These are phyloP conservation scores for Alternaria brassicicola DNA, from an alignment of 2,329 filamentous ascomycete species.

Conservation along the genomic window DNA sequence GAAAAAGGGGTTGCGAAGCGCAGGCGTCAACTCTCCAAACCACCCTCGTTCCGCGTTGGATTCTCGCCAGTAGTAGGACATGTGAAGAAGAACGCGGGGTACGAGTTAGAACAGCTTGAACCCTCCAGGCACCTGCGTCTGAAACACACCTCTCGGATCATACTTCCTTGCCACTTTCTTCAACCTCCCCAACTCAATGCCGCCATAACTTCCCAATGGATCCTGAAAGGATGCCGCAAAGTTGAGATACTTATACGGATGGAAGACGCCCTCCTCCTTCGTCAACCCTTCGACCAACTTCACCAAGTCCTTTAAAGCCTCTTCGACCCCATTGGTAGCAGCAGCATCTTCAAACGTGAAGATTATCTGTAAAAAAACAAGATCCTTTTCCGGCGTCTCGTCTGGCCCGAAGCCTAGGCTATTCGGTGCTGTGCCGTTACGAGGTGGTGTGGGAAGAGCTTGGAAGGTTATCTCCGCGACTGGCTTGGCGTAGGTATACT, in stretches of 20 bases:
- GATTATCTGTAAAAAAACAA: slow-evolving; percentile 29
- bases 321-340: slow-evolving; percentile 21
- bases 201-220: slow-evolving; percentile 32
- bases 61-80: background rate
- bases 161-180: slow-evolving; percentile 25
- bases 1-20: background rate
- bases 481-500: slow-evolving; percentile 21
- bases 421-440: slow-evolving; percentile 20
- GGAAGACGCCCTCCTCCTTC: slow-evolving; percentile 23
- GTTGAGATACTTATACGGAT: slow-evolving; percentile 36
- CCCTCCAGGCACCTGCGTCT: slow-evolving; percentile 28
- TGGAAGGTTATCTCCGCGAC: slow-evolving; percentile 30
- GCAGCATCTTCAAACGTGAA: slow-evolving; percentile 28
- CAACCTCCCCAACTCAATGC: slow-evolving; percentile 13
- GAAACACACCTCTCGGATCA: slow-evolving; percentile 33
- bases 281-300: slow-evolving; percentile 25
- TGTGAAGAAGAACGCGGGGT: background rate
- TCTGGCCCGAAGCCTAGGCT: slow-evolving; percentile 25
- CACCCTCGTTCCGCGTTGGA: background rate
- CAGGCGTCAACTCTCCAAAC: background rate
- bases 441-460: slow-evolving; percentile 24
- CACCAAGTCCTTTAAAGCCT: slow-evolving; percentile 26
- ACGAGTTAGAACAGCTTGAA: slow-evolving; percentile 26
- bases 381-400: slow-evolving; percentile 20
- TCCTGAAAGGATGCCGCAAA: slow-evolving; percentile 48